Base-by-base conservation (phyloP, 768 basidiomycete genomes). In the Cytidiella melzeri region DNA sequence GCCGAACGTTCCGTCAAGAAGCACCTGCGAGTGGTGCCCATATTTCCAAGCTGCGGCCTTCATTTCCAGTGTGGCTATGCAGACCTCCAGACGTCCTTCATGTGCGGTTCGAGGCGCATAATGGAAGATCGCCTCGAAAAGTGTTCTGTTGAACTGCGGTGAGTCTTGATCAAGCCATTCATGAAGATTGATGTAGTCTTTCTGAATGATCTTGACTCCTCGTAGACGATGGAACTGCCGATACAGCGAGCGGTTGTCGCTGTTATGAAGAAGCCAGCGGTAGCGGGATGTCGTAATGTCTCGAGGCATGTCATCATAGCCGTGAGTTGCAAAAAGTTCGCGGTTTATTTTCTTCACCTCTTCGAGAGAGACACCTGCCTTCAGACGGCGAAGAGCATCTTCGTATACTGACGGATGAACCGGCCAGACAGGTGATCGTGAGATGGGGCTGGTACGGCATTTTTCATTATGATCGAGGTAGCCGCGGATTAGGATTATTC, bases 381-480 rank as follows among this genome's bases (percentile, higher is more conserved):
- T n/a, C n/a, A n/a, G n/a, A n/a, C n/a, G n/a, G n/a, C n/a, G n/a
- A n/a, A n/a, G n/a, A n/a, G n/a, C n/a, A n/a, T n/a, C n/a, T n/a
- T n/a, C n/a, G n/a, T n/a, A n/a, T n/a, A n/a, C n/a, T n/a, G n/a
- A n/a, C n/a, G n/a, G n/a, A n/a, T n/a, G n/a, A n/a, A n/a, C n/a
- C n/a, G n/a, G n/a, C n/a, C n/a, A n/a, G n/a, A n/a, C n/a, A n/a
- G n/a, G n/a, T n/a, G n/a, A n/a, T n/a, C n/a, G n/a, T n/a, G n/a
- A n/a, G n/a, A 7, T 13, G 6, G 18, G 43, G 4, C 15, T 34
- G 37, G 41, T 45, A 20, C 2, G 25, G 51, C 68, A 70, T 3
- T 3, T 55, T 11, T 58, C 49, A 48, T 66, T 63, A 47, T 70
- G 68, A 3, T 57, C 45, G n/a, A n/a, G n/a, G n/a, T n/a, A n/a